Conservation (phyloP, 2,329 filamentous ascomycete species). For the Kalaharituber pfeilii region DNA sequence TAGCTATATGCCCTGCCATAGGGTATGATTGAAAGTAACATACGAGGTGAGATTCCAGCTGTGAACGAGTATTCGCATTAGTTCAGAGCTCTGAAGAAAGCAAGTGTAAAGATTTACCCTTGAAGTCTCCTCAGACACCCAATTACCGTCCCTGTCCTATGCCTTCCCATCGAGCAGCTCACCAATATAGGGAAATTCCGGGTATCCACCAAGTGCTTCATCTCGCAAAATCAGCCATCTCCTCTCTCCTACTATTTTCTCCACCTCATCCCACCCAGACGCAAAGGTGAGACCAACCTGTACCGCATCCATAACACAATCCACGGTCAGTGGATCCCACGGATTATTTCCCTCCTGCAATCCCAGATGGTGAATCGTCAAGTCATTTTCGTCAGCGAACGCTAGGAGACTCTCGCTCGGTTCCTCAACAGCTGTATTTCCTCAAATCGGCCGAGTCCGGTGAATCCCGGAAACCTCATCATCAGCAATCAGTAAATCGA, state of each 20-base stretch:
- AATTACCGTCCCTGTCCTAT: conserved; percentile 17
- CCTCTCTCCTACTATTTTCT: neutral
- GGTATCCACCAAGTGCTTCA: conserved; percentile 14
- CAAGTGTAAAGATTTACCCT: conserved; percentile 4
- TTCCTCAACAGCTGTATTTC: conserved; percentile 17
- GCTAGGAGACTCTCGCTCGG: conserved; percentile 15
- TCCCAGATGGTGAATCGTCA: conserved; percentile 16
- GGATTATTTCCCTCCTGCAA: conserved; percentile 16
- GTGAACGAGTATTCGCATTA: neutral
- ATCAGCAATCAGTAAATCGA: neutral
- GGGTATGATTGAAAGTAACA: neutral
- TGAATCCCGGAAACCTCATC: too few species aligned
- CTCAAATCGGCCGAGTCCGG: too few species aligned
- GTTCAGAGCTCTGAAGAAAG: conserved; percentile 3
- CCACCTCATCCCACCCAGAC: neutral
- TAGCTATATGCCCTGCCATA: too few species aligned
- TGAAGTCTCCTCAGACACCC: conserved; percentile 16
- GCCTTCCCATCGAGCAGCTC: conserved; percentile 15
- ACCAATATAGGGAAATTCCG: conserved; percentile 16
- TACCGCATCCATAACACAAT: conserved; percentile 16
- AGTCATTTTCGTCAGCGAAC: conserved; percentile 16
- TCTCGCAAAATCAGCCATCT: neutral
- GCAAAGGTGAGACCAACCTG: conserved; percentile 5
- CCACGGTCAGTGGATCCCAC: conserved; percentile 15
- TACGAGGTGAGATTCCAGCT: conserved; percentile 13